Evolutionary conservation across 176 grass and related monocot species (phyloP).

Genomic region (Carex myosuroides): DNA sequence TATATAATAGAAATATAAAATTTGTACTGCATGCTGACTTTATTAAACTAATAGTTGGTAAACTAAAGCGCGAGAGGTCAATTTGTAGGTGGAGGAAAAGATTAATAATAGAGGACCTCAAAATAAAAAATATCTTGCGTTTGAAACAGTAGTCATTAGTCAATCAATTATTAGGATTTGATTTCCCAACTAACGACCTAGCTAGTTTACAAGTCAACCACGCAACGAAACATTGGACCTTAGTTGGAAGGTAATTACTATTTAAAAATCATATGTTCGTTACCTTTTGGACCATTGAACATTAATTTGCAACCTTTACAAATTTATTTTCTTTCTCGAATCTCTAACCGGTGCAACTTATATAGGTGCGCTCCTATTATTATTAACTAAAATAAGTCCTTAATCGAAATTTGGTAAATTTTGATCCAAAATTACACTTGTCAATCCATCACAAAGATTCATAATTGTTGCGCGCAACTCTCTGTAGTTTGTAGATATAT

Average conservation of each 20-base stretch:
- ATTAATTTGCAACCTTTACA: neutral
- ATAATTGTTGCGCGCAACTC: too few relatives aligned
- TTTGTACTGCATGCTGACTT: neutral
- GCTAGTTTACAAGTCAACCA: slow-evolving; percentile 14
- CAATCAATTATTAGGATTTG: slow-evolving; percentile 35
- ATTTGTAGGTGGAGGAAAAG: slow-evolving; percentile 9
- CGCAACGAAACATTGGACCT: slow-evolving; percentile 2
- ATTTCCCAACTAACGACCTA: slow-evolving; percentile 27
- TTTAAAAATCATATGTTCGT: neutral
- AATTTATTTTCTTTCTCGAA: neutral
- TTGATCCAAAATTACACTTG: neutral
- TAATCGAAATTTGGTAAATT: neutral
- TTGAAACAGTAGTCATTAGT: slow-evolving; percentile 12
- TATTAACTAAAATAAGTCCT: neutral
- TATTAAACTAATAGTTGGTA: slow-evolving; percentile 10
- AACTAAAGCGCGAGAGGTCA: slow-evolving; percentile 15
- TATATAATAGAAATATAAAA: neutral
- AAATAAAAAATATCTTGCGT: slow-evolving; percentile 1
- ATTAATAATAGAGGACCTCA: neutral
- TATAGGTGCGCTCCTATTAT: neutral
- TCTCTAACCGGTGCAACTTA: neutral
- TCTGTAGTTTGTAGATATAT: too few relatives aligned
- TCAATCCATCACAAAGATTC: neutral
- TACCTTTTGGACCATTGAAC: neutral
- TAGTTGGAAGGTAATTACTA: slow-evolving; percentile 9